These are phyloP conservation scores for Xylaria sp. DNA, from an alignment of 495 filamentous ascomycete species.

Conservation along the genomic window DNA sequence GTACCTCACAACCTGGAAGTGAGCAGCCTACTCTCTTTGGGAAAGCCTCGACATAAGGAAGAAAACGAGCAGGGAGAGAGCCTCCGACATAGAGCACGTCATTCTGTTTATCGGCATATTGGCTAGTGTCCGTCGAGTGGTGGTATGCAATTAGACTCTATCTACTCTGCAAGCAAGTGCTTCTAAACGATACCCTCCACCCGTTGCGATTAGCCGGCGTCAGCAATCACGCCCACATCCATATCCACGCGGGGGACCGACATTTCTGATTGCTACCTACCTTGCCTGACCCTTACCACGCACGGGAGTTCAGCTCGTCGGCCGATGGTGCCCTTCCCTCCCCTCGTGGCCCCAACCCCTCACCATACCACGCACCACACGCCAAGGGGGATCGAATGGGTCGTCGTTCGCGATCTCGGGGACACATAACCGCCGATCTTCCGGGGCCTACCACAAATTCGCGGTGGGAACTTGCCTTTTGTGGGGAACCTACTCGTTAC, in stretches of 20 bases:
- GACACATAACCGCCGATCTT: neutral
- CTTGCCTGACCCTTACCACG: too few species aligned
- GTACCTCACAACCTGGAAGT: too few species aligned
- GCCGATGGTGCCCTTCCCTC: too few species aligned
- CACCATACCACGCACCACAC: neutral
- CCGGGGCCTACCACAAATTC: neutral
- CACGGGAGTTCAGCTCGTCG: too few species aligned
- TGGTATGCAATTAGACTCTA: neutral
- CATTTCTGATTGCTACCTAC: neutral
- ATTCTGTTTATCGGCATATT: neutral
- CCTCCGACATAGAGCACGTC: neutral
- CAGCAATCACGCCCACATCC: too few species aligned
- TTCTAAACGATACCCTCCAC: too few species aligned
- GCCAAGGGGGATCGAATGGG: neutral
- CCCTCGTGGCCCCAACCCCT: neutral
- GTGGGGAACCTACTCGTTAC: too few species aligned
- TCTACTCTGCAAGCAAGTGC: too few species aligned
- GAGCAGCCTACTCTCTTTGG: neutral
- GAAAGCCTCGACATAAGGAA: neutral
- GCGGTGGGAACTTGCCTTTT: neutral
- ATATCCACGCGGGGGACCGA: too few species aligned
- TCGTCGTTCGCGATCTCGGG: neutral
- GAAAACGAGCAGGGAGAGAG: neutral
- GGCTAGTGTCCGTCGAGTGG: neutral
- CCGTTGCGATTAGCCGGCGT: too few species aligned